Percentiles rank a stretch among this genome's conserved stretches.
Conservation (phyloP, 2,329 filamentous ascomycete genomes). For the Aspergillus neoniger region DNA sequence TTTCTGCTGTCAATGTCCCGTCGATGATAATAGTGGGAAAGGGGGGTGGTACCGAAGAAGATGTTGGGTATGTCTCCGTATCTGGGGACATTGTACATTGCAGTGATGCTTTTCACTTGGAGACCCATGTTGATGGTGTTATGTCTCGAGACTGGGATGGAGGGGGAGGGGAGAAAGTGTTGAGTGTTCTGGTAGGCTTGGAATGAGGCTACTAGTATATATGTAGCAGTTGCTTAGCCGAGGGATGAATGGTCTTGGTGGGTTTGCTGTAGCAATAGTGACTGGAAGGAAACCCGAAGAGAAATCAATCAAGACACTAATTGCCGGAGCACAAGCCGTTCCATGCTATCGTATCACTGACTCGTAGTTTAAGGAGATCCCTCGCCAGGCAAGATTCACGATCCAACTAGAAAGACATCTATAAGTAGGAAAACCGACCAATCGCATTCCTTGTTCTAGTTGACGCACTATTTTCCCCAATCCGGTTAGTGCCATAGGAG, state of each 20-base stretch:
- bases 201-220: too few relatives aligned
- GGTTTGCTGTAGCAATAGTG: too few relatives aligned
- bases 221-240: too few relatives aligned
- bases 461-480: constrained; percentile 2
- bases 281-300: too few relatives aligned
- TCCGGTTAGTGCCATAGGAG: neutral
- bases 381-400: neutral
- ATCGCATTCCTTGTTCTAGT: neutral
- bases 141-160: too few relatives aligned
- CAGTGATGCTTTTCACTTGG: constrained; percentile 6
- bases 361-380: neutral
- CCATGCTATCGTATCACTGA: too few relatives aligned
- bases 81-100: constrained; percentile 7
- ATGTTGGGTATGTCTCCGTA: neutral
- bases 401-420: neutral
- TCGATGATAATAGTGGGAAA: neutral
- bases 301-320: too few relatives aligned
- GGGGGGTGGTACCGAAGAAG: constrained; percentile 4
- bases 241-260: too few relatives aligned
- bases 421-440: neutral
- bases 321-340: too few relatives aligned
- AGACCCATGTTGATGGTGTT: neutral
- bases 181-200: too few relatives aligned
- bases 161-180: too few relatives aligned
- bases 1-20: neutral